These are phyloP conservation scores for Yamadazyma mexicana DNA, from an alignment of 1,139 yeast genomes.

Conservation along the genomic window DNA sequence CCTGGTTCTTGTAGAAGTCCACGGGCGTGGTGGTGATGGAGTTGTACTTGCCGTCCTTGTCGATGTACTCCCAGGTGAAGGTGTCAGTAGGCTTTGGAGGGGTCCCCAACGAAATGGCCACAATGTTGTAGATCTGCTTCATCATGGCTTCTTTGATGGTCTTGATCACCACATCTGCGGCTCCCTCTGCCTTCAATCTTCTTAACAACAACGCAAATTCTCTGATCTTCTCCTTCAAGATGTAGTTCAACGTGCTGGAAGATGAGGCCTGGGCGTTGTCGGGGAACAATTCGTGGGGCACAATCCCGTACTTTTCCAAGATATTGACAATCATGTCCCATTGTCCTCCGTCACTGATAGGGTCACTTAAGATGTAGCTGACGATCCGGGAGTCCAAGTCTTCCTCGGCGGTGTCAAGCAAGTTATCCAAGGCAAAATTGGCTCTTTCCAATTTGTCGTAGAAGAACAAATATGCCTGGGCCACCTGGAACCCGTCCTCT, in stretches of 20 bases:
- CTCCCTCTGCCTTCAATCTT: constrained; percentile 32
- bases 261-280: constrained; percentile 67
- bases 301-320: constrained; percentile 73
- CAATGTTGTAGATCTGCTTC: constrained; percentile 60
- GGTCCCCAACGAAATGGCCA: constrained; percentile 67
- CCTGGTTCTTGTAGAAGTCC: constrained; percentile 58
- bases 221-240: constrained; percentile 66
- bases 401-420: constrained; percentile 63
- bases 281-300: constrained; percentile 71
- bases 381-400: constrained; percentile 68
- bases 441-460: constrained; percentile 46
- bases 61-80: constrained; percentile 72
- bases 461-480: constrained; percentile 50
- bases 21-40: constrained; percentile 58
- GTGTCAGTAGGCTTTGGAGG: constrained; percentile 73
- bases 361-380: constrained; percentile 59
- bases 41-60: constrained; percentile 66
- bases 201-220: constrained; percentile 74
- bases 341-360: constrained; percentile 83
- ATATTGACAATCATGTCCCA: constrained; percentile 79
- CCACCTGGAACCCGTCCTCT: constrained; percentile 61
- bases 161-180: constrained; percentile 20
- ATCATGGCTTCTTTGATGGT: constrained; percentile 50
- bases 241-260: constrained; percentile 56
- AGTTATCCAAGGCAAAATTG: constrained; percentile 73